Percentiles rank a stretch among this genome's conserved stretches.
phyloP scores from a whole-genome alignment of 192 early-diverging fungal species.

The Coemansia sp. region DNA sequence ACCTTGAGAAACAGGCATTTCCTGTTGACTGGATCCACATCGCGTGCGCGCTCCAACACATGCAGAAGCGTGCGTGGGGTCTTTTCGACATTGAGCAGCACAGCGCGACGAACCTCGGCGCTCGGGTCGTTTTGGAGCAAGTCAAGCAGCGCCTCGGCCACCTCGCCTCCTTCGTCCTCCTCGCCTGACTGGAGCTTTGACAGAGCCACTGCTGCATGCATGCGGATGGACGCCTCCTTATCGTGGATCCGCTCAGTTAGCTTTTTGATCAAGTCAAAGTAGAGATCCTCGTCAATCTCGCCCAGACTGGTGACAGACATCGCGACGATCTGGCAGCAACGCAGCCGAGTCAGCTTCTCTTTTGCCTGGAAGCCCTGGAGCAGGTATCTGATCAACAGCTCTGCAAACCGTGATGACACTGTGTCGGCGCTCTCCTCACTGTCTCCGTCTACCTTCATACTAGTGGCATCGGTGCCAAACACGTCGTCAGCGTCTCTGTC shows the following conservation, averaged over 20 bases:
- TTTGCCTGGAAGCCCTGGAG: conserved; percentile 77
- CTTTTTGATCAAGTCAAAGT: conserved; percentile 63
- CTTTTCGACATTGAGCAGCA: conserved; percentile 72
- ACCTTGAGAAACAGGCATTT: conserved; percentile 69
- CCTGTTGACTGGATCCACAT: conserved; percentile 73
- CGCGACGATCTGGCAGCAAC: conserved; percentile 76
- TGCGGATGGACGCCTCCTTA: conserved; percentile 75
- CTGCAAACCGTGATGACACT: conserved; percentile 69
- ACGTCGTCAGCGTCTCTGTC: conserved; percentile 33
- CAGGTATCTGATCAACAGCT: conserved; percentile 65
- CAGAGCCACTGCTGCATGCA: conserved; percentile 74
- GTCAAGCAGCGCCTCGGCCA: conserved; percentile 63
- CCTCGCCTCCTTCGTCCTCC: conserved; percentile 59
- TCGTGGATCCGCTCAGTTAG: conserved; percentile 74
- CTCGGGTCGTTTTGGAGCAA: conserved; percentile 73
- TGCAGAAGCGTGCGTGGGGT: conserved; percentile 61
- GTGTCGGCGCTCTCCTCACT: conserved; percentile 47
- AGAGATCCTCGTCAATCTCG: conserved; percentile 80
- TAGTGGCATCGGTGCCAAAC: conserved; percentile 16
- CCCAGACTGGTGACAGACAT: conserved; percentile 69
- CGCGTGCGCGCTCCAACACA: conserved; percentile 74
- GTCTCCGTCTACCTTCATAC: conserved; percentile 4
- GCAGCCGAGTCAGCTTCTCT: conserved; percentile 71
- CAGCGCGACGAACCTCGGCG: conserved; percentile 80
- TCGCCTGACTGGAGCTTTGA: conserved; percentile 72